These are phyloP conservation scores for Phytophthora cactorum DNA, from an alignment of 352 stramenopile genomes.

Conservation along the genomic window DNA sequence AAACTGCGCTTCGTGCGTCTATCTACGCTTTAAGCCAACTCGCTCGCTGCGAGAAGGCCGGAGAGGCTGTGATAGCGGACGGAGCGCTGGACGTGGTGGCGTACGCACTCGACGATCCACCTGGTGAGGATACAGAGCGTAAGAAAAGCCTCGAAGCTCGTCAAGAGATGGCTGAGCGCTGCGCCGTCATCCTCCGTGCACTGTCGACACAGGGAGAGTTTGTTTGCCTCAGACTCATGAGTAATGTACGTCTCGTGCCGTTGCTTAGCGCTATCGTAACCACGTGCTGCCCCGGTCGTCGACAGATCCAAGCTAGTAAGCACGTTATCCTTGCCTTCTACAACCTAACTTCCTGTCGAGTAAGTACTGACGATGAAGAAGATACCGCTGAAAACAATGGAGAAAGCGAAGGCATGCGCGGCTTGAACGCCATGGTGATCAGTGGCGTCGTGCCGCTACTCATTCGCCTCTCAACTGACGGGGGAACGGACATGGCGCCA, in stretches of 20 bases:
- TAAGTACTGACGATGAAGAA: slow-evolving; percentile 21
- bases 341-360: slow-evolving; percentile 67
- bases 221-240: slow-evolving; percentile 49
- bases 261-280: slow-evolving; percentile 52
- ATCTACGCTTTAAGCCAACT: slow-evolving; percentile 77
- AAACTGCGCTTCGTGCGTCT: slow-evolving; percentile 49
- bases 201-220: slow-evolving; percentile 62
- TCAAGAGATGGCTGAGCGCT: slow-evolving; percentile 62
- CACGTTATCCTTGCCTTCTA: slow-evolving; percentile 79
- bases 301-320: slow-evolving; percentile 49
- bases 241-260: slow-evolving; percentile 59
- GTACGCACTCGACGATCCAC: slow-evolving; percentile 28
- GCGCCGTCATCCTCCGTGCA: slow-evolving; percentile 71
- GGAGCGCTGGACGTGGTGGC: slow-evolving; percentile 69
- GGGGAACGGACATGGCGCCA: slow-evolving; percentile 65
- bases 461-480: slow-evolving; percentile 59
- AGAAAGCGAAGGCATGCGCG: slow-evolving; percentile 32
- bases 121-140: too few relatives aligned
- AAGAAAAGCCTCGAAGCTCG: slow-evolving; percentile 29
- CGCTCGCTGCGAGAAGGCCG: slow-evolving; percentile 51
- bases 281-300: slow-evolving; percentile 33
- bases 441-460: slow-evolving; percentile 65
- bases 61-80: slow-evolving; percentile 53
- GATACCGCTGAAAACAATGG: not conserved
- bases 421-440: slow-evolving; percentile 58